Percentiles rank a stretch among this genome's conserved stretches.
Evolutionary conservation across 345 rosid genomes (phyloP).

Genomic region (Reutealis trisperma): DNA sequence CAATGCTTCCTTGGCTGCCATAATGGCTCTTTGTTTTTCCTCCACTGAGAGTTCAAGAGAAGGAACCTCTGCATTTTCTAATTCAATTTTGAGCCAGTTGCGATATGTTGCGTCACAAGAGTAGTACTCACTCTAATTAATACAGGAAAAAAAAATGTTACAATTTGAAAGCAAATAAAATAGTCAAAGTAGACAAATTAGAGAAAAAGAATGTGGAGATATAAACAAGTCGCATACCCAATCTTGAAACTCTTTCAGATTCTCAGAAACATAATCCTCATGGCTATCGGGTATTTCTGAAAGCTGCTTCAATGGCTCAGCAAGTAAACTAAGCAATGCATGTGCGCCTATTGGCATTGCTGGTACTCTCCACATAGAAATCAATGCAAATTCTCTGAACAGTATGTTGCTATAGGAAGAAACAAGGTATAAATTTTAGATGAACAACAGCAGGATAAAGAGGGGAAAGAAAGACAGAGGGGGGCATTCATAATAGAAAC

Average conservation of each 20-base stretch:
- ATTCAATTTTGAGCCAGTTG: constrained; percentile 83
- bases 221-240: constrained; percentile 61
- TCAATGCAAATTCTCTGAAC: constrained; percentile 92
- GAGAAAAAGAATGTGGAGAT: not conserved
- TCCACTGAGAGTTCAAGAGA: constrained; percentile 67
- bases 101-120: constrained; percentile 97
- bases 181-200: constrained; percentile 9
- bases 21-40: constrained; percentile 62
- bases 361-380: constrained; percentile 99
- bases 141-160: constrained; percentile 6
- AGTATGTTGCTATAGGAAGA: constrained; percentile 68
- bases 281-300: constrained; percentile 61
- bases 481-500: not conserved
- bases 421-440: constrained; percentile 11
- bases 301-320: constrained; percentile 96
- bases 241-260: constrained; percentile 85
- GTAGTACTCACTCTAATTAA: constrained; percentile 78
- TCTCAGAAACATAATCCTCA: constrained; percentile 68
- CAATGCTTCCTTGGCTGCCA: constrained; percentile 71
- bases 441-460: constrained; percentile 4
- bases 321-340: constrained; percentile 82
- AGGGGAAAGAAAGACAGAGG: not conserved
- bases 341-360: constrained; percentile 97
- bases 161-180: not conserved
- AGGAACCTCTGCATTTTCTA: constrained; percentile 74